Conservation (phyloP, 805 yeast species). For the Clavispora vitiphila region DNA sequence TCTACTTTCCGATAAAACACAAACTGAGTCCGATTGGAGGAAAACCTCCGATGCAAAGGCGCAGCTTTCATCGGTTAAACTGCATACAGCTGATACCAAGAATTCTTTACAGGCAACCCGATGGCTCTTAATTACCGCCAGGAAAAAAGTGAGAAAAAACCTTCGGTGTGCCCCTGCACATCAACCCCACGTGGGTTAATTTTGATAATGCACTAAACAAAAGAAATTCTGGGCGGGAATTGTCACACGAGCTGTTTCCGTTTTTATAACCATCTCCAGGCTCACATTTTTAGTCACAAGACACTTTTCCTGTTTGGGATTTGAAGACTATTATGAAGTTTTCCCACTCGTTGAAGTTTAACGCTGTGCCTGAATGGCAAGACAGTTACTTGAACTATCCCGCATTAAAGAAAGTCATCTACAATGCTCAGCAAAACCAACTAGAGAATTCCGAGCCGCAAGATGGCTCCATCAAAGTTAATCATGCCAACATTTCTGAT, state of each 20-base stretch:
- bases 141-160: too few species aligned
- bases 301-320: background rate
- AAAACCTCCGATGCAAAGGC: background rate
- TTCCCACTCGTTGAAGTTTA: slow-evolving; percentile 45
- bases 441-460: slow-evolving; percentile 19
- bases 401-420: slow-evolving; percentile 51
- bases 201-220: background rate
- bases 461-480: slow-evolving; percentile 19
- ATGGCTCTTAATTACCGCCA: too few species aligned
- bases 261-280: too few species aligned
- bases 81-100: background rate
- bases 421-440: slow-evolving; percentile 45
- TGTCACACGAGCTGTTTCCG: slow-evolving; percentile 9
- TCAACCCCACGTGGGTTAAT: background rate
- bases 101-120: too few species aligned
- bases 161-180: background rate
- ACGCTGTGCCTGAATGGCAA: slow-evolving; percentile 53
- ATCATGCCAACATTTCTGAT: slow-evolving; percentile 24
- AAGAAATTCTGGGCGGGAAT: background rate
- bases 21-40: too few species aligned
- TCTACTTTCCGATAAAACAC: too few species aligned
- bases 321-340: slow-evolving; percentile 36
- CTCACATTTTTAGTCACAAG: background rate
- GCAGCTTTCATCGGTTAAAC: background rate
- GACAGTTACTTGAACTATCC: slow-evolving; percentile 43